These are phyloP conservation scores for Grigorovia yakushimaensis DNA, from an alignment of 805 yeast genomes.

Conservation along the genomic window DNA sequence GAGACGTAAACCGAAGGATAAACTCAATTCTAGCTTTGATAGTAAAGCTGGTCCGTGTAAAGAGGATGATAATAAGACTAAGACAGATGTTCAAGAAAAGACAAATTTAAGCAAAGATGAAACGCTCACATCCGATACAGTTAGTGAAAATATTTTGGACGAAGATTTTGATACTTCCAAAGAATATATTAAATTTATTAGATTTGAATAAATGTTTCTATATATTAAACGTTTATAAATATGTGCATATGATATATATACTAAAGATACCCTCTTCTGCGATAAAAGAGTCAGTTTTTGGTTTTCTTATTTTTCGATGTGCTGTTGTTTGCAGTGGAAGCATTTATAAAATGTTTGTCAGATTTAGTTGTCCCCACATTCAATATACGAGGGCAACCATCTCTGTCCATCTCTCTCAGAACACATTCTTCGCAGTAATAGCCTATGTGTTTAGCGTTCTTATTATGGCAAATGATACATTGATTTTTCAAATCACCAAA, in stretches of 20 bases:
- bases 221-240: background rate
- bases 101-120: no score
- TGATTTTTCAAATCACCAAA: constrained; percentile 52
- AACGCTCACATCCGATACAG: no score
- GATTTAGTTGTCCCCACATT: constrained; percentile 71
- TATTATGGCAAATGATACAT: constrained; percentile 68
- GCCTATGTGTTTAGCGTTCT: constrained; percentile 53
- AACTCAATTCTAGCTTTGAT: no score
- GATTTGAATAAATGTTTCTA: constrained; percentile 1
- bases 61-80: no score
- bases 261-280: background rate
- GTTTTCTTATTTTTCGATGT: no score
- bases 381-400: constrained; percentile 83
- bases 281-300: no score
- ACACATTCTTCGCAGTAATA: constrained; percentile 84
- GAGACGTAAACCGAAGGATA: background rate
- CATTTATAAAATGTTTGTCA: constrained; percentile 41
- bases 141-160: background rate
- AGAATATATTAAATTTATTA: background rate
- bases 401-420: constrained; percentile 64
- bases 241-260: background rate
- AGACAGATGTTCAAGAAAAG: no score
- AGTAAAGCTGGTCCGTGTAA: no score
- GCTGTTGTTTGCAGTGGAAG: background rate
- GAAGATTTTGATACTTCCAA: background rate